These are phyloP conservation scores for Pleomassaria siparia DNA, from an alignment of 2,329 filamentous ascomycete genomes.

Conservation along the genomic window DNA sequence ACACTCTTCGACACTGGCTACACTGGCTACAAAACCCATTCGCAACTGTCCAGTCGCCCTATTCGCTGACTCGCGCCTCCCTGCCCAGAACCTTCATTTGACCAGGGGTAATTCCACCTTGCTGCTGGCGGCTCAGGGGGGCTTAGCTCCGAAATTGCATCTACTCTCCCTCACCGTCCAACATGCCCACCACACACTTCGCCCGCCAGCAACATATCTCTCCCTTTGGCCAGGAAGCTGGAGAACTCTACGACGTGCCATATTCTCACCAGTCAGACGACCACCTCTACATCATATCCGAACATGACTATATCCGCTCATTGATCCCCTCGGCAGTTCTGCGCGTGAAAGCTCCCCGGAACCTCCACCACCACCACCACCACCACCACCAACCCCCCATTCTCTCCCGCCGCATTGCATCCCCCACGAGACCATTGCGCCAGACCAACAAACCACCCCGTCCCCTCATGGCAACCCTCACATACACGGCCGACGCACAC, in stretches of 20 bases:
- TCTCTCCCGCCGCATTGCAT: conserved; percentile 23
- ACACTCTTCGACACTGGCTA: no score
- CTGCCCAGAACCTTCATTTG: conserved; percentile 6
- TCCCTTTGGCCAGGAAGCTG: conserved; percentile 9
- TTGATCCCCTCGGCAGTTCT: conserved; percentile 28
- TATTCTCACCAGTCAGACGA: conserved; percentile 23
- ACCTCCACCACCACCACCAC: no score
- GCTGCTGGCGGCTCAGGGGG: conserved; percentile 15
- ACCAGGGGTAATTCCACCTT: conserved; percentile 7
- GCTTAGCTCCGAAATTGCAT: conserved; percentile 38
- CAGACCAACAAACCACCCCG: conserved; percentile 26
- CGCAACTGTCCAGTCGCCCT: no score
- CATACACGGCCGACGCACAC: conserved; percentile 27
- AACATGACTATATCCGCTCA: conserved; percentile 39
- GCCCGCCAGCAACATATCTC: conserved; percentile 21
- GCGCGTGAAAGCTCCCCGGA: conserved; percentile 21
- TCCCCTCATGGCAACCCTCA: conserved; percentile 41
- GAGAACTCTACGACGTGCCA: conserved; percentile 20
- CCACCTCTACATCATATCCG: conserved; percentile 39
- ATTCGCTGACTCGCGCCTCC: conserved; percentile 1
- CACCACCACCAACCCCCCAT: background rate
- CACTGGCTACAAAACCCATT: no score
- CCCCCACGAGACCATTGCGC: conserved; percentile 11
- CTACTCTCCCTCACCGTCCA: conserved; percentile 14
- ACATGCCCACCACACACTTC: conserved; percentile 31